Base-by-base conservation (phyloP, 2,329 filamentous ascomycete genomes). In the Phaeosphaeria sp. region DNA sequence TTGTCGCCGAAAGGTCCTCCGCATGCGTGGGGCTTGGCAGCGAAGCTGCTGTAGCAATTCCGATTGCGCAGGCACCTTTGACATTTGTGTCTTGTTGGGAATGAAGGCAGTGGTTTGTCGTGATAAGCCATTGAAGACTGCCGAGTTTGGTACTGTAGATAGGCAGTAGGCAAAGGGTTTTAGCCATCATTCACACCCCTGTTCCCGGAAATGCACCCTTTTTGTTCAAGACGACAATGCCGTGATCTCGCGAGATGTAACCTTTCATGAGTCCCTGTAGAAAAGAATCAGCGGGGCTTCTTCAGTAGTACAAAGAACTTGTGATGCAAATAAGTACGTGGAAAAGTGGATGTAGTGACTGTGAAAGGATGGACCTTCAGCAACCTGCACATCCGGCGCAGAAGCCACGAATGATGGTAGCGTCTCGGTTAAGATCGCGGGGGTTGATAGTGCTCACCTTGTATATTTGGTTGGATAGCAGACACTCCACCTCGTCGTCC, bases 391-490 rank as follows among this genome's bases (percentile, higher is more conserved):
- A 55, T 42, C 27, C 44, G 51, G 48, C 46, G 55, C 52, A 49
- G 46, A 54, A 33, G 52, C 33, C 43, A 54, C n/a, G 13, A 36
- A 11, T 15, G 30, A 3, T 36, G 10, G 33, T 36, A 54, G 20
- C 10, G 11, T 50, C 58, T 55, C 52, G 55, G 50, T 48, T 52
- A 44, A 59, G 55, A 57, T 56, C 59, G 57, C 49, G 58, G 52
- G 59, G 61, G 33, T 7, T 15, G 13, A 39, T 50, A 27, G 54
- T 18, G 79, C 82, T 59, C 78, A 96, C 94, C 87, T 98, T 99
- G 83, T 98, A 99, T 61, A 99, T 97, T 86, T 97, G 91, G 75
- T 97, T 98, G 25, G 95, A 92, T 71, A 99, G 75, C 68, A 97
- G 80, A 76, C 95, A 99, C 78, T 99, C 96, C 3, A 98, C 93